Evolutionary conservation across 225 moss, liverwort and hornwort species (phyloP).

Genomic region (Takakia lepidozioides): DNA sequence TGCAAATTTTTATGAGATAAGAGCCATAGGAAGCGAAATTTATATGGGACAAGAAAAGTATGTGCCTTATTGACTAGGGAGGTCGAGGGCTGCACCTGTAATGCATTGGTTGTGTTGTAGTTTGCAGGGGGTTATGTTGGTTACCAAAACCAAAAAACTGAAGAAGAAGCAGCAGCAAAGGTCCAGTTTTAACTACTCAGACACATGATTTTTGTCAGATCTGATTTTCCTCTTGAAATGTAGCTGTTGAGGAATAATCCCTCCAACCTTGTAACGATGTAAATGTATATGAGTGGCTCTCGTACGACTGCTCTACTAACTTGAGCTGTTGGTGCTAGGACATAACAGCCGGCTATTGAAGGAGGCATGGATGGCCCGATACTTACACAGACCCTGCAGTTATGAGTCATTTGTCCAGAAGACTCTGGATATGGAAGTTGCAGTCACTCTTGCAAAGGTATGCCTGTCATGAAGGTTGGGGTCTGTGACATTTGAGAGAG

Average conservation of each 20-base stretch:
- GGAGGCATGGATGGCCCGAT: slow-evolving; percentile 10
- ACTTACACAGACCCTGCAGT: slow-evolving; percentile 20
- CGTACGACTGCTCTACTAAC: too few relatives aligned
- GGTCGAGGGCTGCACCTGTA: too few relatives aligned
- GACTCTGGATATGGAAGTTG: slow-evolving; percentile 15
- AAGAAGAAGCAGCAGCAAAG: slow-evolving; percentile 16
- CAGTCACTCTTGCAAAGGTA: slow-evolving; percentile 17
- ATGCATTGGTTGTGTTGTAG: not conserved
- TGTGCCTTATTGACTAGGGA: too few relatives aligned
- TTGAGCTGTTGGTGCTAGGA: too few relatives aligned
- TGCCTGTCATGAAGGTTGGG: not conserved
- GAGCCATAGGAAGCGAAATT: too few relatives aligned
- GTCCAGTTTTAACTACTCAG: slow-evolving; percentile 2
- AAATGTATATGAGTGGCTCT: too few relatives aligned
- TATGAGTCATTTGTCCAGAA: slow-evolving; percentile 14
- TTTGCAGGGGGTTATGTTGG: slow-evolving; percentile 17
- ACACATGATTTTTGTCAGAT: not conserved
- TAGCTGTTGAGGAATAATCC: too few relatives aligned
- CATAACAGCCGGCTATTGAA: slow-evolving; percentile 15
- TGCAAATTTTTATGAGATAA: too few relatives aligned
- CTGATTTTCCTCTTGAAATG: slow-evolving; percentile 1
- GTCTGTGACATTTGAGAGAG: too few relatives aligned
- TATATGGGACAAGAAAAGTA: too few relatives aligned
- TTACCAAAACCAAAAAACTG: slow-evolving; percentile 6
- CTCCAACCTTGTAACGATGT: too few relatives aligned